A percentile compares a stretch with the other conserved stretches of the same genome.
These are phyloP conservation scores for Solanum corneliomulleri DNA, from an alignment of 257 asterid genomes.

Conservation along the genomic window DNA sequence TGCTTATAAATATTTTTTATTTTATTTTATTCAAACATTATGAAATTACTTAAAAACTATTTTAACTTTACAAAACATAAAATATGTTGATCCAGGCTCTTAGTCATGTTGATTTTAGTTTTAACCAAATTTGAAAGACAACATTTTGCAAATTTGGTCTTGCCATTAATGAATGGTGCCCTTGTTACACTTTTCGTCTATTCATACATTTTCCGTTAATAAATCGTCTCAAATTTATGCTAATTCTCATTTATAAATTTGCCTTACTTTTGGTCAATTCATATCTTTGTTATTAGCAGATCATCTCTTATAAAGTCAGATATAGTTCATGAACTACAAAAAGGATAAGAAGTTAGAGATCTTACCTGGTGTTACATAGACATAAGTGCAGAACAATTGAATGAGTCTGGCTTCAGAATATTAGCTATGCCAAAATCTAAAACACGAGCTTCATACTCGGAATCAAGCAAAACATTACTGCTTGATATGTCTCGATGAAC, in stretches of 20 bases:
- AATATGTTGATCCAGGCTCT: neutral
- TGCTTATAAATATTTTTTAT: too few species aligned
- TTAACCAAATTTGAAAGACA: neutral
- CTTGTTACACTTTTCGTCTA: neutral
- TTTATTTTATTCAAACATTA: too few species aligned
- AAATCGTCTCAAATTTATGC: neutral
- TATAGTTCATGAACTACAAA: neutral
- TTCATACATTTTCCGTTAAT: neutral
- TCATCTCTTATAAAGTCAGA: neutral
- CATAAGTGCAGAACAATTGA: neutral
- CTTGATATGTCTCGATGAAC: too few species aligned
- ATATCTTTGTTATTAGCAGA: neutral
- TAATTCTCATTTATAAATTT: neutral
- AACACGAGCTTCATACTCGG: too few species aligned
- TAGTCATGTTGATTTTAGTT: neutral
- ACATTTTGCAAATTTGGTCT: neutral
- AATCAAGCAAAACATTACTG: too few species aligned
- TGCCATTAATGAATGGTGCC: neutral
- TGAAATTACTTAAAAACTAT: too few species aligned
- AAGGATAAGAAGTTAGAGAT: neutral
- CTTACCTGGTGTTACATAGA: slow-evolving; percentile 3
- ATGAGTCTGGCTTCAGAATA: neutral
- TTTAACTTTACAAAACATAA: too few species aligned
- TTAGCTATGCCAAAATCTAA: too few species aligned
- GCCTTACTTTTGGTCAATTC: neutral